A percentile compares a stretch with the other conserved stretches of the same genome.
These are phyloP conservation scores for Polytrichum commune DNA, from an alignment of 225 moss, liverwort and hornwort species.

Conservation along the genomic window DNA sequence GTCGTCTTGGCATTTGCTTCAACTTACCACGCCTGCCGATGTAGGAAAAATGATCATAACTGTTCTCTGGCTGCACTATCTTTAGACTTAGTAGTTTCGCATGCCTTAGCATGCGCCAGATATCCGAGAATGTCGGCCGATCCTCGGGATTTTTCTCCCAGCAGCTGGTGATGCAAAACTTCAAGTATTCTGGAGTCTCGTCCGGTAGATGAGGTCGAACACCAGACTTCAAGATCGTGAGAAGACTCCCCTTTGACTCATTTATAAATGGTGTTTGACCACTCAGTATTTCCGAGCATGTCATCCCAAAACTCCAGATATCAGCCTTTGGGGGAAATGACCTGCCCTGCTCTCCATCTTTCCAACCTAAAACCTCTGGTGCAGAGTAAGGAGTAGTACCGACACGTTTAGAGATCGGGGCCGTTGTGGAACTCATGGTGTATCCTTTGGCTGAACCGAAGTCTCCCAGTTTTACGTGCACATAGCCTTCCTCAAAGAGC, in stretches of 20 bases:
- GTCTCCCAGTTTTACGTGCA: slow-evolving; percentile 24
- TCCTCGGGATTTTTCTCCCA: slow-evolving; percentile 11
- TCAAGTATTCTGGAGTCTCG: slow-evolving; percentile 14
- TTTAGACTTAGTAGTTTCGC: slow-evolving; percentile 19
- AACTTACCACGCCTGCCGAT: neutral
- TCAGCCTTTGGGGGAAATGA: slow-evolving; percentile 16
- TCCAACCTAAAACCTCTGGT: slow-evolving; percentile 8
- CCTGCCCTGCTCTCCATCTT: neutral
- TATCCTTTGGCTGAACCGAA: slow-evolving; percentile 13
- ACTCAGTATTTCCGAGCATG: slow-evolving; percentile 15
- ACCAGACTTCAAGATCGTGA: neutral
- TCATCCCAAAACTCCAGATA: slow-evolving; percentile 27
- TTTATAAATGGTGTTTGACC: neutral
- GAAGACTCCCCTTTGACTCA: neutral
- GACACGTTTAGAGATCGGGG: neutral
- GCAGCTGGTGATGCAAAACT: slow-evolving; percentile 14
- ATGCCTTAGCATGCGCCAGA: slow-evolving; percentile 28
- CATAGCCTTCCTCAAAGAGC: slow-evolving; percentile 7
- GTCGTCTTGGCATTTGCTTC: neutral
- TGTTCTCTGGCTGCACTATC: neutral
- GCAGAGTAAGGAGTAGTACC: slow-evolving; percentile 13
- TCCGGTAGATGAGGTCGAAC: slow-evolving; percentile 9
- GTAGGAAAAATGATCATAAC: neutral
- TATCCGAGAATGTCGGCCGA: slow-evolving; percentile 15
- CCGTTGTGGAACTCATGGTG: slow-evolving; percentile 1